Conservation (phyloP, 495 filamentous ascomycete species). For the Tuber umbilicatum region DNA sequence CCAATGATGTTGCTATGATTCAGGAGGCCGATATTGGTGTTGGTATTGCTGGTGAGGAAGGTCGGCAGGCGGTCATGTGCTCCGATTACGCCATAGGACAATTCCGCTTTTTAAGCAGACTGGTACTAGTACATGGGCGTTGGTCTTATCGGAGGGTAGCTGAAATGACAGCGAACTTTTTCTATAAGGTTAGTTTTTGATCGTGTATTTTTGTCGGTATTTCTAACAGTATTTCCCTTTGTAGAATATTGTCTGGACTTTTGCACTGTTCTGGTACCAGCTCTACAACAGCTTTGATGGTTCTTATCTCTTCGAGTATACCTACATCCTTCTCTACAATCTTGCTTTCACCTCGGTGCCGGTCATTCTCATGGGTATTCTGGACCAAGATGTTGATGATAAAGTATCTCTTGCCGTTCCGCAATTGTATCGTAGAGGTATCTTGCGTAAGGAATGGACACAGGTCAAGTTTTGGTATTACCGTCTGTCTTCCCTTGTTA, state of each 20-base stretch:
- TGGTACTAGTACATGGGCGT: slow-evolving; percentile 90
- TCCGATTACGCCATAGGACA: slow-evolving; percentile 98
- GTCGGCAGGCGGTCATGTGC: slow-evolving; percentile 95
- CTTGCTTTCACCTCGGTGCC: slow-evolving; percentile 94
- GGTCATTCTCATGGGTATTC: slow-evolving; percentile 90
- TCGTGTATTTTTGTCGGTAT: slow-evolving; percentile 1
- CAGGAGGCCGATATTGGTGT: slow-evolving; percentile 98
- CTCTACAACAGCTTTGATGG: slow-evolving; percentile 93
- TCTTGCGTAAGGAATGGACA: slow-evolving; percentile 96
- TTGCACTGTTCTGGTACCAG: slow-evolving; percentile 96
- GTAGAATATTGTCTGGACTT: slow-evolving; percentile 95
- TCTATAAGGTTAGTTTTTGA: slow-evolving; percentile 68
- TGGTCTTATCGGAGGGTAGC: slow-evolving; percentile 92
- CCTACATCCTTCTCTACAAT: slow-evolving; percentile 93
- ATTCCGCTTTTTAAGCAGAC: slow-evolving; percentile 85
- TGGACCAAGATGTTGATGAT: slow-evolving; percentile 96
- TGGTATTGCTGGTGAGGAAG: slow-evolving; percentile 96
- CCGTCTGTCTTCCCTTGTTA: slow-evolving; percentile 1
- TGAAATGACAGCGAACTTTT: slow-evolving; percentile 97
- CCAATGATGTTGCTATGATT: slow-evolving; percentile 99
- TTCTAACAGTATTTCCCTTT: slow-evolving; percentile 14
- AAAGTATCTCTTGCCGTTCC: slow-evolving; percentile 89
- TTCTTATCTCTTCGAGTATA: slow-evolving; percentile 94
- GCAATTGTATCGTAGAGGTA: slow-evolving; percentile 90
- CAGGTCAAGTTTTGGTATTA: slow-evolving; percentile 90